Evolutionary conservation across 192 early-diverging fungal species (phyloP), one percentile per base, ranked within the genome.

Genomic region (Pilaira anomala): DNA sequence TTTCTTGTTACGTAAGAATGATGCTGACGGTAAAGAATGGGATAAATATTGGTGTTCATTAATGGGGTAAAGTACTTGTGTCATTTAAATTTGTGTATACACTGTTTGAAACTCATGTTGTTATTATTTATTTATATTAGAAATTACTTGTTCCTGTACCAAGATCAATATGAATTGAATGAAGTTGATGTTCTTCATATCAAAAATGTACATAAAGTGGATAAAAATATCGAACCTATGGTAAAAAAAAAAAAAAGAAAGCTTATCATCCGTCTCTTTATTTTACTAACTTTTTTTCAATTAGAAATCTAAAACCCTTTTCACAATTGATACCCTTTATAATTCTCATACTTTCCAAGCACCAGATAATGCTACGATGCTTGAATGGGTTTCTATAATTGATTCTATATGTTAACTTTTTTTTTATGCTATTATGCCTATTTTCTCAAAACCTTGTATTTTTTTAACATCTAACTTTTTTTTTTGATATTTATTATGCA

Each of bases 131-230:
- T 41, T 25, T 40, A 1, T 16, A 22, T 12, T 58, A 58, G 55
- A 58, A 58, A 58, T 41, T 58, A 58, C 39, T 58, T 58, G 39
- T 58, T 58, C 39, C 21, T 58, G 55, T 58, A 58, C 41, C 29
- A 42, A 16, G 55, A 58, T 42, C 55, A 58, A 41, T 39, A 58
- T 58, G 55, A 58, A 40, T 28, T 42, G 1, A 58, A 41, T 42
- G 9, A 40, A 24, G 39, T 58, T 40, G 55, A 58, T 58, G 11
- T 42, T 58, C 13, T 58, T 40, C 55, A 58, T 26, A 58, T 58
- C 9, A 58, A 42, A 14, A 33, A 57, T 22, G 36, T 57, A 25
- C 55, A 57, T 21, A 33, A 18, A 24, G 21, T 8, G 21, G 55
- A 57, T 40, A 13, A 33, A 3, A 22, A 40, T 19, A 24, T 36